These are phyloP conservation scores for Botrytis deweyae DNA, from an alignment of 2,329 filamentous ascomycete genomes.

Conservation along the genomic window DNA sequence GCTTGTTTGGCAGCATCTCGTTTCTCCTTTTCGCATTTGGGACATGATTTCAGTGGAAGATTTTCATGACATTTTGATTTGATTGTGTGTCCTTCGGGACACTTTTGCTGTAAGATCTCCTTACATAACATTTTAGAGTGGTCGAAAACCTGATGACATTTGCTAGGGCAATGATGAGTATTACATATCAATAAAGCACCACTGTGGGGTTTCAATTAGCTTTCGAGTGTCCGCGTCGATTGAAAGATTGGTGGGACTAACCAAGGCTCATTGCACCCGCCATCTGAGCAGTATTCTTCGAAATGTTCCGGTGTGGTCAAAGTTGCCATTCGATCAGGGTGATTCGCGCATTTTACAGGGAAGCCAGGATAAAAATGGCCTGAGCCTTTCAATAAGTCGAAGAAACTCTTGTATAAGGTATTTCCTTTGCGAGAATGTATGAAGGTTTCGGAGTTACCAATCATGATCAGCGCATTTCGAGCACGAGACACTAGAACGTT, in stretches of 20 bases:
- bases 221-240: neutral
- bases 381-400: constrained; percentile 53
- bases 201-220: constrained; percentile 41
- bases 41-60: constrained; percentile 43
- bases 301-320: constrained; percentile 58
- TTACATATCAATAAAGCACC: constrained; percentile 53
- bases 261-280: constrained; percentile 66
- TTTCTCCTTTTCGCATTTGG: constrained; percentile 52
- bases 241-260: constrained; percentile 41
- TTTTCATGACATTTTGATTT: constrained; percentile 48
- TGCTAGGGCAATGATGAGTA: constrained; percentile 55
- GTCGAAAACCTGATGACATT: constrained; percentile 60
- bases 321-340: constrained; percentile 50
- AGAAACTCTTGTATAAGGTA: constrained; percentile 56
- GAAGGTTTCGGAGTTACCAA: constrained; percentile 70
- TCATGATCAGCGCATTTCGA: constrained; percentile 62
- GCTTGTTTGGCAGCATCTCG: constrained; percentile 45
- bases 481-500: constrained; percentile 71
- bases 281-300: constrained; percentile 61
- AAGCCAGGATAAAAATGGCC: constrained; percentile 59
- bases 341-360: constrained; percentile 58
- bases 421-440: constrained; percentile 57
- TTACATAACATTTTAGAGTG: constrained; percentile 54
- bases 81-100: constrained; percentile 51
- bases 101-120: constrained; percentile 47